Evolutionary conservation across 2,329 filamentous ascomycete species (phyloP).

Genomic region (Beauveria pseudobassiana): DNA sequence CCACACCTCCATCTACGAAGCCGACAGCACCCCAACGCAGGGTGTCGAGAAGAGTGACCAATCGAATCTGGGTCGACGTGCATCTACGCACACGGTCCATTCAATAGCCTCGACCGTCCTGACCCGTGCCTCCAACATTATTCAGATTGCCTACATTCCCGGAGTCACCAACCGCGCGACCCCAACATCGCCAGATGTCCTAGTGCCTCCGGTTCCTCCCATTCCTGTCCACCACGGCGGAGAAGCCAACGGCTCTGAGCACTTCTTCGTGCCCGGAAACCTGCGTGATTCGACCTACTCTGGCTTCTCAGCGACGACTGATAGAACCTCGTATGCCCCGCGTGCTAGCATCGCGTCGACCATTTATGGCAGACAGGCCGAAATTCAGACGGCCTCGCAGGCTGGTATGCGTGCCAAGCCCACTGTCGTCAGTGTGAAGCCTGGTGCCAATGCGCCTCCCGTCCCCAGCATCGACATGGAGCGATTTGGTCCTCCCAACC

Average conservation of each 20-base stretch:
- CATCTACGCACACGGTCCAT: constrained; percentile 76
- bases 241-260: constrained; percentile 64
- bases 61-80: constrained; percentile 43
- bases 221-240: constrained; percentile 52
- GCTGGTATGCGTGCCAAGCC: constrained; percentile 84
- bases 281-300: constrained; percentile 89
- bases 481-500: constrained; percentile 39
- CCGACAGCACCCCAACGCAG: constrained; percentile 40
- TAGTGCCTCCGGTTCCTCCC: constrained; percentile 88
- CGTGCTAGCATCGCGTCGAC: constrained; percentile 81
- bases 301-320: constrained; percentile 57
- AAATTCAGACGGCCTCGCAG: constrained; percentile 74
- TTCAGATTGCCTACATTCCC: constrained; percentile 98
- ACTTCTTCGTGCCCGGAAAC: constrained; percentile 89
- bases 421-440: constrained; percentile 87
- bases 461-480: constrained; percentile 64
- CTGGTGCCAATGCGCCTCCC: constrained; percentile 57
- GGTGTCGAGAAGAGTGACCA: constrained; percentile 39
- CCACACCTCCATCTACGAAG: constrained; percentile 44
- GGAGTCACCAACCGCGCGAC: constrained; percentile 90
- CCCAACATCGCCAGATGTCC: constrained; percentile 69
- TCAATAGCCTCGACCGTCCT: constrained; percentile 94
- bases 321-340: constrained; percentile 52
- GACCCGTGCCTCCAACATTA: constrained; percentile 95
- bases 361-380: constrained; percentile 85